Evolutionary conservation across 202 grass and related monocot species (phyloP), one percentile per base, ranked within the genome.

Genomic region (Setaria viridis): DNA sequence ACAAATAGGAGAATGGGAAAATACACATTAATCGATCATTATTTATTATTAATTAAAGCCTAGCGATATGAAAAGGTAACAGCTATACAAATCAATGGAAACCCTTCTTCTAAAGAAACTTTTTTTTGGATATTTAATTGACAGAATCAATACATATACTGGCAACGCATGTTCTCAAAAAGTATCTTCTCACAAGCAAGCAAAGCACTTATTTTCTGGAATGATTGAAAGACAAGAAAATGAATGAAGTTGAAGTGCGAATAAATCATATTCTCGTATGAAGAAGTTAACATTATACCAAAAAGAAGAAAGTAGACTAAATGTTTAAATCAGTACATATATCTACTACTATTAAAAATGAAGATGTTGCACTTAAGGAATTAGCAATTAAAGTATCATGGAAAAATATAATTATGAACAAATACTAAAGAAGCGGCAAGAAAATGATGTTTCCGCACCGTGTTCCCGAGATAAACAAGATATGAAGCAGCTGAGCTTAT

Each of bases 331-430:
- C 8, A 63, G 34, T 34, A 64, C 35, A 53, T 54, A 58, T 4
- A 62, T 15, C 54, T 54, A 60, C 32, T 67, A 48, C 49, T 82
- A 78, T 9, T 82, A 16, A 63, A 72, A 71, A 35, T 3, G 14
- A 80, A 54, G 34, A 59, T 7, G 32, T 49, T 50, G 68, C 16
- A 68, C 33, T 51, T 59, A 13, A 49, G 2, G 25, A 45, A 42
- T n/a, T 74, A 60, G 50, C 9, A 66, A 67, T 58, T 39, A 82
- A 76, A 67, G 33, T 43, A 72, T 67, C 39, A 77, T 66, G 3
- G 32, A 86, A 29, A 80, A 72, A 65, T 42, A 12, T 17, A 76
- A 80, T 53, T 15, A 57, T 68, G 58, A 75, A 89, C 58, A 75
- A n/a, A 79, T 21, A 66, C 9, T 70, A 62, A 51, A 76, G 29